Evolutionary conservation across 768 basidiomycete genomes (phyloP).

Genomic region (Mycena amicta): DNA sequence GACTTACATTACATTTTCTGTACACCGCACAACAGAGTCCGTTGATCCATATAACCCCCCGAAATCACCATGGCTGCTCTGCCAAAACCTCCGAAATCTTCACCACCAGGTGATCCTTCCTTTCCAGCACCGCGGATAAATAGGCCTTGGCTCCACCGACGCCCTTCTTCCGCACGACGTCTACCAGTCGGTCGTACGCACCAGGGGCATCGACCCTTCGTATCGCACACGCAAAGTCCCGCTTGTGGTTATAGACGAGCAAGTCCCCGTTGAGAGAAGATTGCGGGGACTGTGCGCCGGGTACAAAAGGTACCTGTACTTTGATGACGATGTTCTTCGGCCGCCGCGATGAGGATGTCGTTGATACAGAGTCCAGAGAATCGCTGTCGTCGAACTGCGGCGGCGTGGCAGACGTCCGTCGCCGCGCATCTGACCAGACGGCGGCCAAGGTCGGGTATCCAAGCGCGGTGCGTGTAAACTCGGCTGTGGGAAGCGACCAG

Average conservation of each 20-base stretch:
- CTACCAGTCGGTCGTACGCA: conserved; percentile 44
- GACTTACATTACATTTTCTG: too few species aligned
- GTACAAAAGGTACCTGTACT: conserved; percentile 50
- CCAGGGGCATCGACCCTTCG: conserved; percentile 30
- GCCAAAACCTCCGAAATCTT: conserved; percentile 55
- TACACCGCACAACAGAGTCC: too few species aligned
- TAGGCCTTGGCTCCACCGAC: conserved; percentile 29
- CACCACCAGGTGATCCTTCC: conserved; percentile 47
- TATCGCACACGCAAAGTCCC: conserved; percentile 53
- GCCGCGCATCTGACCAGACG: neutral
- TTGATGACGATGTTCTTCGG: conserved; percentile 40
- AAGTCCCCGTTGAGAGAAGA: conserved; percentile 26
- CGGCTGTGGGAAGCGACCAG: conserved; percentile 30
- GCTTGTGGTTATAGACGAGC: conserved; percentile 55
- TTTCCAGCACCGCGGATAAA: conserved; percentile 28
- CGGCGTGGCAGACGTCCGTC: neutral
- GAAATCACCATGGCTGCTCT: conserved; percentile 47
- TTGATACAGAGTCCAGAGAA: neutral
- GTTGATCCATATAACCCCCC: too few species aligned
- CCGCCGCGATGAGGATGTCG: conserved; percentile 13
- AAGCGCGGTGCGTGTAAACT: neutral
- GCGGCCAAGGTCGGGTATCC: conserved; percentile 11
- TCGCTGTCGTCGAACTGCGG: neutral
- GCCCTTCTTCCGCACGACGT: conserved; percentile 44
- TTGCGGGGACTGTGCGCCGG: conserved; percentile 7